phyloP scores from a whole-genome alignment of 164 flowering plant species.

The Piper longum region DNA sequence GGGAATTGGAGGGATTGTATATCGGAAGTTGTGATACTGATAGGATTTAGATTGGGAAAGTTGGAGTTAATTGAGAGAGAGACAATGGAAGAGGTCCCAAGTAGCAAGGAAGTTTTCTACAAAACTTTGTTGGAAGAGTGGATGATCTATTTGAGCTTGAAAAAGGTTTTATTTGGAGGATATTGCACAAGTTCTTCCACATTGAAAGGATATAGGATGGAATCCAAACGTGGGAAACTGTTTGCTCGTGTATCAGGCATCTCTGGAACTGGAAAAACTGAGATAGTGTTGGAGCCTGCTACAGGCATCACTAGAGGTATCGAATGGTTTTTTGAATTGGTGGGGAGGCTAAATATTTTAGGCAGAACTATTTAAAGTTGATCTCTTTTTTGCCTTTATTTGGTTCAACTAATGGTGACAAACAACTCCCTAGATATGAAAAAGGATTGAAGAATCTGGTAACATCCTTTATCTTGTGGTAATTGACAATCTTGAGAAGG shows the following conservation, averaged over 20 bases:
- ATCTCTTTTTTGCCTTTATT: slow-evolving; percentile 63
- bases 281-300: slow-evolving; percentile 83
- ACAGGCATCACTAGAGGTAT: slow-evolving; percentile 65
- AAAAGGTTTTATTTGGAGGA: slow-evolving; percentile 84
- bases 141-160: slow-evolving; percentile 77
- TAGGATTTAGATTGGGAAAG: slow-evolving; percentile 64
- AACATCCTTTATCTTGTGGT: slow-evolving; percentile 69
- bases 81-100: slow-evolving; percentile 53
- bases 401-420: slow-evolving; percentile 40
- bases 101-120: slow-evolving; percentile 78
- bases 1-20: slow-evolving; percentile 92
- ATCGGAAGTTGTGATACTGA: slow-evolving; percentile 44
- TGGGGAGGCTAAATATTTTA: slow-evolving; percentile 67
- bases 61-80: slow-evolving; percentile 30
- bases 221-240: slow-evolving; percentile 67
- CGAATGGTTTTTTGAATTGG: slow-evolving; percentile 88
- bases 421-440: slow-evolving; percentile 24
- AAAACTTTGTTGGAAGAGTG: slow-evolving; percentile 74
- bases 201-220: slow-evolving; percentile 33
- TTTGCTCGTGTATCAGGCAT: slow-evolving; percentile 81
- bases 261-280: slow-evolving; percentile 83
- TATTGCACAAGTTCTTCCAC: slow-evolving; percentile 76
- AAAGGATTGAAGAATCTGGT: slow-evolving; percentile 69
- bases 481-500: slow-evolving; percentile 81
- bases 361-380: slow-evolving; percentile 74